A percentile compares a stretch with the other conserved stretches of the same genome.
Conservation (phyloP, 495 filamentous ascomycete genomes). For the Achaetomiella virescens region DNA sequence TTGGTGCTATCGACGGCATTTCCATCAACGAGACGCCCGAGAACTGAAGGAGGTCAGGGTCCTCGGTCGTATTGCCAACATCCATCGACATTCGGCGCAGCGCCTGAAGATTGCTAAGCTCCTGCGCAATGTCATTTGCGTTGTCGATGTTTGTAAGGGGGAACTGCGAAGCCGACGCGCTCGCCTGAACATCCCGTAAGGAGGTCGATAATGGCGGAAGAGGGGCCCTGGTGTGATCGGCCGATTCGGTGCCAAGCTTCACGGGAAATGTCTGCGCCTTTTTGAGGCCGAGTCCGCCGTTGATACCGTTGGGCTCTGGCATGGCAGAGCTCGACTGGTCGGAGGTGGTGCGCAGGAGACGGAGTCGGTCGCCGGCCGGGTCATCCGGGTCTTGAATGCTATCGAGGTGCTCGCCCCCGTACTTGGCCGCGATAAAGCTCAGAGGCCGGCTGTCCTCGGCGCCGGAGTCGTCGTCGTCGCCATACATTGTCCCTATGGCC, state of each 20-base stretch:
- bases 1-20: constrained; percentile 69
- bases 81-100: constrained; percentile 98
- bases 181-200: constrained; percentile 43
- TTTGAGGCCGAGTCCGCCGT: constrained; percentile 23
- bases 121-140: constrained; percentile 86
- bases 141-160: constrained; percentile 89
- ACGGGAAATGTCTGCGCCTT: constrained; percentile 37
- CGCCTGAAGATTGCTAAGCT: constrained; percentile 91
- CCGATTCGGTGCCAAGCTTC: constrained; percentile 42
- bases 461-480: constrained; percentile 49
- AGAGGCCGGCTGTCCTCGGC: constrained; percentile 43
- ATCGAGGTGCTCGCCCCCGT: constrained; percentile 33
- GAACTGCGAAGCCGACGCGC: constrained; percentile 65
- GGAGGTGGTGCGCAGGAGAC: constrained; percentile 39
- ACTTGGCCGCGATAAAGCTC: constrained; percentile 41
- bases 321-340: constrained; percentile 27
- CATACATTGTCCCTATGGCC: constrained; percentile 94
- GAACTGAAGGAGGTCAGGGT: constrained; percentile 90
- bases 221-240: constrained; percentile 42
- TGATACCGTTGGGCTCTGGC: constrained; percentile 6
- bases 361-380: constrained; percentile 31
- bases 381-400: constrained; percentile 18
- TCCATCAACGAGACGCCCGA: constrained; percentile 50
- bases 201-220: constrained; percentile 50
- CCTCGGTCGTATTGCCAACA: constrained; percentile 69